These are phyloP conservation scores for Komagataella ulmi DNA, from an alignment of 805 yeast species.

Conservation along the genomic window DNA sequence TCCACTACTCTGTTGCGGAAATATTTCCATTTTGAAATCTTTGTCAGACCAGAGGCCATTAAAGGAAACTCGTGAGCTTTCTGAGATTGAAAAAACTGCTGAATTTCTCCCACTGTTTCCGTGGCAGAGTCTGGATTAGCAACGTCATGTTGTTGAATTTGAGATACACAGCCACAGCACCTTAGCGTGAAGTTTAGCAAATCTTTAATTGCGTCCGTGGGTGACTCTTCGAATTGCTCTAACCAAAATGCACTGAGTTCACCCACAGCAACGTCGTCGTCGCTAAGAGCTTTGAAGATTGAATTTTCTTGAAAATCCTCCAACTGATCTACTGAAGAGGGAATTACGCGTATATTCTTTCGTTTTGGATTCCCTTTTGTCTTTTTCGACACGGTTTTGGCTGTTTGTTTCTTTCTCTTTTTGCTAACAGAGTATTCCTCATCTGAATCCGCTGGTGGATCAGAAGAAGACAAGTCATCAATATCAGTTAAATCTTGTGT, in stretches of 20 bases:
- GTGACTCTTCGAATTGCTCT: constrained; percentile 30
- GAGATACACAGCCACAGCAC: constrained; percentile 57
- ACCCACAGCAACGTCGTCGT: constrained; percentile 30
- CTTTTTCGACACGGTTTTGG: not conserved
- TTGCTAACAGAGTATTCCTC: not conserved
- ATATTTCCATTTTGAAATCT: constrained; percentile 29
- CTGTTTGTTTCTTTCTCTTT: not conserved
- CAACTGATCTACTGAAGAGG: constrained; percentile 7
- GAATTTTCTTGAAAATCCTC: constrained; percentile 32
- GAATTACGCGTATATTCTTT: constrained; percentile 3
- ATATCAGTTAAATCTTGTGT: not conserved
- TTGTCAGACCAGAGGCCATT: constrained; percentile 19
- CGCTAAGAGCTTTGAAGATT: constrained; percentile 36
- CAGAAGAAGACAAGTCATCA: not conserved
- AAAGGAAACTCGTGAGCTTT: constrained; percentile 60
- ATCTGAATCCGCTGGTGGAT: not conserved
- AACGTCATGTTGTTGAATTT: constrained; percentile 66
- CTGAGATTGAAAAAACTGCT: constrained; percentile 46
- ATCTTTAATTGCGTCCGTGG: constrained; percentile 38
- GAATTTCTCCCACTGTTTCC: constrained; percentile 64
- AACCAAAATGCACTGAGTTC: constrained; percentile 48
- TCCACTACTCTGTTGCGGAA: constrained; percentile 41
- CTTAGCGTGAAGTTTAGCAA: constrained; percentile 59
- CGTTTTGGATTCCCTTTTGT: not conserved
- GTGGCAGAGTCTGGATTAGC: constrained; percentile 35